Percentiles rank a stretch among this genome's conserved stretches.
These are phyloP conservation scores for Neopestalotiopsis clavispora DNA, from an alignment of 2,329 filamentous ascomycete genomes.

Conservation along the genomic window DNA sequence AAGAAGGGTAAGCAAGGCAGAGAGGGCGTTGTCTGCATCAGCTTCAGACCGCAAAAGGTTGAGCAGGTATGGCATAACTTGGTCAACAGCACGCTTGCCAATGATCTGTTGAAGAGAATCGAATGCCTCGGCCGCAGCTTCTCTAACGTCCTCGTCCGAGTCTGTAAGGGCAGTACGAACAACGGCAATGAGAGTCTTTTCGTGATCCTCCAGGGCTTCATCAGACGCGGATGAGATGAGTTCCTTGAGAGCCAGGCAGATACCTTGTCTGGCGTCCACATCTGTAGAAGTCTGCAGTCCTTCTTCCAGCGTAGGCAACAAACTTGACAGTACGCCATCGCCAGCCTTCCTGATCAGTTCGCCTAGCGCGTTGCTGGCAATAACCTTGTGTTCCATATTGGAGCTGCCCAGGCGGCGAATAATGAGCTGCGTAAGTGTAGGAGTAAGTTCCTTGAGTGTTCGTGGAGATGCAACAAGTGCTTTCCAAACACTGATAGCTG, in stretches of 20 bases:
- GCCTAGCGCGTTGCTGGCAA: constrained; percentile 94
- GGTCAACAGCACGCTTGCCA: constrained; percentile 92
- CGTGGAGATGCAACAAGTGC: constrained; percentile 89
- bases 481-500: constrained; percentile 95
- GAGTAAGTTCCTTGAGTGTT: constrained; percentile 93
- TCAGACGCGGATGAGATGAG: constrained; percentile 87
- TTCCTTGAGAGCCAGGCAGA: constrained; percentile 94
- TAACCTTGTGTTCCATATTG: constrained; percentile 98
- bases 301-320: constrained; percentile 91
- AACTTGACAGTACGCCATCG: constrained; percentile 84
- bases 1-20: constrained; percentile 89
- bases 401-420: constrained; percentile 92
- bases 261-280: constrained; percentile 92
- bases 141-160: constrained; percentile 84
- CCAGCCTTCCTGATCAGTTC: constrained; percentile 97
- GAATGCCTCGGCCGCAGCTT: constrained; percentile 96
- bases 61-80: constrained; percentile 91
- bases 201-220: constrained; percentile 90
- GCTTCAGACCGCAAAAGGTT: constrained; percentile 85
- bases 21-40: constrained; percentile 88
- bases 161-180: constrained; percentile 93
- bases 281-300: constrained; percentile 88
- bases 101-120: constrained; percentile 92
- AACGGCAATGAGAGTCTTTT: constrained; percentile 93
- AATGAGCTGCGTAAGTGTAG: constrained; percentile 91